These are phyloP conservation scores for Beta macrorhiza DNA, from an alignment of 179 eudicot species.

Conservation along the genomic window DNA sequence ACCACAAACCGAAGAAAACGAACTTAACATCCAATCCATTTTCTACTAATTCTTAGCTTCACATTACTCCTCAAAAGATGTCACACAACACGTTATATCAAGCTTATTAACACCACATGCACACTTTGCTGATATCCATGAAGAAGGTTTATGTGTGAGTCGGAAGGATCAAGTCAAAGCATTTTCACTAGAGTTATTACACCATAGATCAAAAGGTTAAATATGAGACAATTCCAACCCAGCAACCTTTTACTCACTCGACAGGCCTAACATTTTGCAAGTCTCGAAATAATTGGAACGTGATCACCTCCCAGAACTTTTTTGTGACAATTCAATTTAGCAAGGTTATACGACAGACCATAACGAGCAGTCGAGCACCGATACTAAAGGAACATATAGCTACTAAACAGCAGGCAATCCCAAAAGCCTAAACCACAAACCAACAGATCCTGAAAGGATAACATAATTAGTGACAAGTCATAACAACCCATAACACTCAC, in stretches of 20 bases:
- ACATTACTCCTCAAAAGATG: neutral
- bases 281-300: neutral
- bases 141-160: neutral
- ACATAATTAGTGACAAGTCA: neutral
- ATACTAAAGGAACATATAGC: neutral
- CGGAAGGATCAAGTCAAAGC: neutral
- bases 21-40: neutral
- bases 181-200: neutral
- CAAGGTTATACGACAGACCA: too few relatives aligned
- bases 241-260: neutral
- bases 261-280: neutral
- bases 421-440: neutral
- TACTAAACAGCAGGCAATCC: neutral
- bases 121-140: neutral
- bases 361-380: too few relatives aligned
- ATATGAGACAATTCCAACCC: neutral
- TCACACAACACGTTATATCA: neutral
- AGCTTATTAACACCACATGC: neutral
- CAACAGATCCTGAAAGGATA: slow-evolving; percentile 5
- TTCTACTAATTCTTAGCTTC: neutral
- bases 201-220: neutral
- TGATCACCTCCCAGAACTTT: neutral
- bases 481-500: neutral
- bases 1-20: neutral
- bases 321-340: too few relatives aligned